Base-by-base conservation (phyloP, 2,329 filamentous ascomycete genomes). In the Trichoderma atroviride region DNA sequence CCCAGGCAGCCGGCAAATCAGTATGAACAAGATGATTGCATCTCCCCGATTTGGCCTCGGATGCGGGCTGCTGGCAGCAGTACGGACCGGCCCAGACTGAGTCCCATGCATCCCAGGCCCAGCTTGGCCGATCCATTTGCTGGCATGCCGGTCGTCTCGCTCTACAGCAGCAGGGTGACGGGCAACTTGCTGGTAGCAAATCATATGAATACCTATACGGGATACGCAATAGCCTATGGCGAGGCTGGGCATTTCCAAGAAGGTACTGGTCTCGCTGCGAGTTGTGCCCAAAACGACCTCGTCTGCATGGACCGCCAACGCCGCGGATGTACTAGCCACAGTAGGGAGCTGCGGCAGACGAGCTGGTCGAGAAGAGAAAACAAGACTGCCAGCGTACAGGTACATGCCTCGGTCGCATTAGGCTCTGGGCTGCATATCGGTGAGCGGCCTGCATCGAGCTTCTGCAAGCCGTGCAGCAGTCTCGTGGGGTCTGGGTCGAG, bases 321-420 rank as follows among this genome's bases (percentile, higher is more conserved):
- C 19, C 52, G 35, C 6, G 59, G 6, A 50, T n/a, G 27, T 19
- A 14, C 53, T 56, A 33, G 27, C 16, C 29, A 14, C 60, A 10
- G 29, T 35, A 55, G 61, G 35, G 33, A 56, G 35, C 29, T n/a
- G n/a, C 33, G 33, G 33, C 27, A 33, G 27, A 27, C 31, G 35
- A 67, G 63, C 64, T 59, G 64, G 29, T 13, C 52, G 55, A 35
- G 63, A 59, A 67, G 55, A 35, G 63, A 59, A 67, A 57, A 50
- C 64, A 59, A 35, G 31, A 3, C 13, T n/a, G 35, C 35, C n/a
- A n/a, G 35, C 22, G 40, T 9, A 37, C 27, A 27, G 27, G 27
- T 27, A 27, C 27, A 27, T 4, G 27, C 29, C 35, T 24, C 16
- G 43, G 16, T 22, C 33, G 47, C 22, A 50, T 13, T 50, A 50